A percentile compares a stretch with the other conserved stretches of the same genome.
phyloP scores from a whole-genome alignment of 192 early-diverging fungal species.

The Backusella mclennaniae region DNA sequence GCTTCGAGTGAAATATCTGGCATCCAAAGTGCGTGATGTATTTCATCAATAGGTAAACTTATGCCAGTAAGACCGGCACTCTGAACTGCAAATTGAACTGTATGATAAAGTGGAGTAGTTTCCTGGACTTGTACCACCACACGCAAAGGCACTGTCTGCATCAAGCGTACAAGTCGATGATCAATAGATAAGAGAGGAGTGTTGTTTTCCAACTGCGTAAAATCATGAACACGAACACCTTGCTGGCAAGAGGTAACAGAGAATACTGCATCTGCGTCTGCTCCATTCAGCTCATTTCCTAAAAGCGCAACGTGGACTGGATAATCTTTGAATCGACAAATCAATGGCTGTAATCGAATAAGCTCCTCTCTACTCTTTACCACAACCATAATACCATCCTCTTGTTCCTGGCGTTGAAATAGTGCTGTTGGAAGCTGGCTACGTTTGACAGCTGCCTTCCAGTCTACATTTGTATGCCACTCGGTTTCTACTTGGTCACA shows the following conservation, averaged over 20 bases:
- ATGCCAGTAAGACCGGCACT: slow-evolving; percentile 28
- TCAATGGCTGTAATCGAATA: slow-evolving; percentile 26
- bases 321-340: slow-evolving; percentile 33
- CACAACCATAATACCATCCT: slow-evolving; percentile 23
- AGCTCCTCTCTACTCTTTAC: slow-evolving; percentile 24
- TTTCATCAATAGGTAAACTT: slow-evolving; percentile 42
- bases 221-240: slow-evolving; percentile 13
- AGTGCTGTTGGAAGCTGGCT: slow-evolving; percentile 19
- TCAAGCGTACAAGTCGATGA: slow-evolving; percentile 29
- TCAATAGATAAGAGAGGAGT: slow-evolving; percentile 24
- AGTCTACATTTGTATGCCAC: slow-evolving; percentile 22
- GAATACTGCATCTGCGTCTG: neutral
- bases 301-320: neutral
- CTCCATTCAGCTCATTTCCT: slow-evolving; percentile 14
- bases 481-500: neutral
- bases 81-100: neutral
- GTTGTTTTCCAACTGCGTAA: neutral
- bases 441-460: slow-evolving; percentile 16
- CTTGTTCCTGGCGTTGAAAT: slow-evolving; percentile 22
- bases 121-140: slow-evolving; percentile 40
- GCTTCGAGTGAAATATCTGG: slow-evolving; percentile 49
- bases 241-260: neutral
- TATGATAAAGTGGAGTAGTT: slow-evolving; percentile 10
- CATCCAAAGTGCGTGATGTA: slow-evolving; percentile 51
- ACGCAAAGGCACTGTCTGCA: slow-evolving; percentile 37